A percentile compares a stretch with the other conserved stretches of the same genome.
Evolutionary conservation across 257 asterid genomes (phyloP).

Genomic region (Przewalskia tangutica): DNA sequence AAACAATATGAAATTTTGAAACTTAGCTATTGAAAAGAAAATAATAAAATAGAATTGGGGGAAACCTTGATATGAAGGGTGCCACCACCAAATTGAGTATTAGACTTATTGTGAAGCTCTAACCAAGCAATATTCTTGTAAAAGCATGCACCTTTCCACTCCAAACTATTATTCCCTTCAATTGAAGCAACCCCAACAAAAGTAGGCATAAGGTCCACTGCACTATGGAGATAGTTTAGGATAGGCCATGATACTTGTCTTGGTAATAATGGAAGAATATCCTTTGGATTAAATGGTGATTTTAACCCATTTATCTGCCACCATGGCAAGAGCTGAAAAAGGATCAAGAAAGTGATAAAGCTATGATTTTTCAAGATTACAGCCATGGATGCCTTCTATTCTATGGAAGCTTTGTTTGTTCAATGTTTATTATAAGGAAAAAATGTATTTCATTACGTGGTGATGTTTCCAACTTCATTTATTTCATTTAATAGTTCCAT

Average conservation of each 20-base stretch:
- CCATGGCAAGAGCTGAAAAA: constrained; percentile 10
- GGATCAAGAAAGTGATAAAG: constrained; percentile 19
- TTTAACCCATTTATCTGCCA: constrained; percentile 28
- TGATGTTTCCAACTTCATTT: background rate
- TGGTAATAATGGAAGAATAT: constrained; percentile 64
- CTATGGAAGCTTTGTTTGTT: background rate
- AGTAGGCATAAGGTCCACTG: constrained; percentile 68
- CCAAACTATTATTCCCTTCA: constrained; percentile 21
- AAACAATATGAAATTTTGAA: background rate
- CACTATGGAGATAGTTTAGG: constrained; percentile 38
- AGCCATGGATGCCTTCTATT: constrained; percentile 15
- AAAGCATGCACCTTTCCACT: constrained; percentile 87
- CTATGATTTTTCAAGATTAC: constrained; percentile 19
- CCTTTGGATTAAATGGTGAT: constrained; percentile 45
- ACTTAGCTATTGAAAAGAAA: background rate
- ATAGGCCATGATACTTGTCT: constrained; percentile 65
- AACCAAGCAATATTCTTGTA: constrained; percentile 67
- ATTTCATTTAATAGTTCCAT: too few species aligned
- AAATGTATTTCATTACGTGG: background rate
- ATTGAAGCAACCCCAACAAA: constrained; percentile 62
- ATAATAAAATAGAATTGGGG: background rate
- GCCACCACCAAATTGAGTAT: constrained; percentile 68
- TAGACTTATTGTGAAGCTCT: constrained; percentile 59
- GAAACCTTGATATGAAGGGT: constrained; percentile 77
- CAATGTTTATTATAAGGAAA: background rate